Conservation (phyloP, 345 rosid species). For the Acer campestre region DNA sequence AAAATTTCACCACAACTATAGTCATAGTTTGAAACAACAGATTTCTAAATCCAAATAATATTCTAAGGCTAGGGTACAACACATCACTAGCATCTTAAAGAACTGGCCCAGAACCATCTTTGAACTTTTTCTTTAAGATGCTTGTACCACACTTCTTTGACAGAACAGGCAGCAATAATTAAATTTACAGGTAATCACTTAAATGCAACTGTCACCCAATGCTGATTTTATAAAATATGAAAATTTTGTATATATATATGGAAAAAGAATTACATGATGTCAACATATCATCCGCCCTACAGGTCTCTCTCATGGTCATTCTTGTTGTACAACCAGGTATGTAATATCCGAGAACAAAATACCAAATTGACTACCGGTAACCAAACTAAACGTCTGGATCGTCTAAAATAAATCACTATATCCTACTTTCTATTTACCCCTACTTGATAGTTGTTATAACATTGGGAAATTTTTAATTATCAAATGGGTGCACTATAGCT, state of each 20-base stretch:
- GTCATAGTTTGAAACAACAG: background rate
- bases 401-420: background rate
- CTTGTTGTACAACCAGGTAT: background rate
- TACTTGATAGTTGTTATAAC: background rate
- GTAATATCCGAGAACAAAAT: background rate
- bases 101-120: background rate
- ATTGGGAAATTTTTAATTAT: background rate
- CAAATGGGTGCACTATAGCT: background rate
- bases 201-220: background rate
- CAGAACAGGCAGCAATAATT: background rate
- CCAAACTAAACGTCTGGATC: background rate
- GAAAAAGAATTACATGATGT: background rate
- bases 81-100: background rate
- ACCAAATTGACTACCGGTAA: background rate
- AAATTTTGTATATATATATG: background rate
- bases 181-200: background rate
- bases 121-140: background rate
- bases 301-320: background rate
- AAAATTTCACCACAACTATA: background rate
- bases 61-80: background rate
- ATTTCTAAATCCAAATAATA: background rate
- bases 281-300: background rate
- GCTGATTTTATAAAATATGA: background rate
- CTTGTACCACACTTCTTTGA: background rate
- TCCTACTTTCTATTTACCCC: background rate